A percentile compares a stretch with the other conserved stretches of the same genome.
phyloP scores from a whole-genome alignment of 345 rosid species.

The Eucalyptus sp. region DNA sequence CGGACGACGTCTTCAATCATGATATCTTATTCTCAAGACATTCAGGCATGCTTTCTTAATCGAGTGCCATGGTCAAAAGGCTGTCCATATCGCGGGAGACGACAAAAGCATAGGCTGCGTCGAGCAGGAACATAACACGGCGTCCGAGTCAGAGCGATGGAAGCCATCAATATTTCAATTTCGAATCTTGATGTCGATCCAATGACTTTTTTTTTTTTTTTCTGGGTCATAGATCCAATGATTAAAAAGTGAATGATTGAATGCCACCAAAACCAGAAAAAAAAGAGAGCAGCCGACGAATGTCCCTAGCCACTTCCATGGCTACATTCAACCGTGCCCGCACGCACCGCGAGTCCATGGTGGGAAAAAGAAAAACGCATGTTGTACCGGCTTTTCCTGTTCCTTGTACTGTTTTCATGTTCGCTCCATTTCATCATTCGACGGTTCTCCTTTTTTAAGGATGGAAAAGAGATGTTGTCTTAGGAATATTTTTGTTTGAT shows the following conservation, averaged over 20 bases:
- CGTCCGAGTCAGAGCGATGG: background rate
- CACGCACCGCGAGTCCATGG: background rate
- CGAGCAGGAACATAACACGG: background rate
- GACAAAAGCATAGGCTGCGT: background rate
- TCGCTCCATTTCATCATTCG: background rate
- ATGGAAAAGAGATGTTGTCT: background rate
- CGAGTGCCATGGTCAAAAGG: background rate
- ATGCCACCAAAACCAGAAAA: background rate
- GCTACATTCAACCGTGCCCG: background rate
- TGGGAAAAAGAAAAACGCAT: background rate
- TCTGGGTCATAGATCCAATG: background rate
- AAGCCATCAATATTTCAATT: background rate
- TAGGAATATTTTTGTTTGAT: background rate
- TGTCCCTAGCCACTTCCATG: background rate
- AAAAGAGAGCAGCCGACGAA: background rate
- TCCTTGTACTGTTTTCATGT: background rate
- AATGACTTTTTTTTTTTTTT: background rate
- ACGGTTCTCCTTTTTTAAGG: background rate
- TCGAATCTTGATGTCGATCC: background rate
- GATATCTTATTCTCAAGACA: background rate
- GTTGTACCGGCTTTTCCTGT: background rate
- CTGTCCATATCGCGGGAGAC: background rate
- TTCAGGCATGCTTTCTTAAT: background rate
- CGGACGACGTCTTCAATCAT: background rate
- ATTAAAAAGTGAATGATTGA: background rate